These are phyloP conservation scores for Amoeboradix gromovi DNA, from an alignment of 371 early-diverging fungal species.

Conservation along the genomic window DNA sequence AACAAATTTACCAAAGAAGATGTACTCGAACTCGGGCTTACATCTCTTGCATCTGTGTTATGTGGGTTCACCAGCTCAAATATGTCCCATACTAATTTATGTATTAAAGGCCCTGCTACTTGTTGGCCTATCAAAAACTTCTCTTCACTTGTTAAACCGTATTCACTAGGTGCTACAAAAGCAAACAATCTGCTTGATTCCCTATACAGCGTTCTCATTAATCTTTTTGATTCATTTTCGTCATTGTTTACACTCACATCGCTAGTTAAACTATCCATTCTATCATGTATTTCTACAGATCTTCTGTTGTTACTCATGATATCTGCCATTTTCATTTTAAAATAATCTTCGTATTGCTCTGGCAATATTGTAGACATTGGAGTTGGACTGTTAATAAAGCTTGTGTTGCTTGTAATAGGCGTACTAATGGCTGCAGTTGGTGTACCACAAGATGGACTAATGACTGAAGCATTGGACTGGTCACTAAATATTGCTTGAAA, in stretches of 20 bases:
- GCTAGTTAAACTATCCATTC: background rate
- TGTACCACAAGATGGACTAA: background rate
- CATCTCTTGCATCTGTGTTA: background rate
- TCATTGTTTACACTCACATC: background rate
- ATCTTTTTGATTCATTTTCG: slow-evolving; percentile 4
- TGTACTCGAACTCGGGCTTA: background rate
- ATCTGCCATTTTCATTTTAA: background rate
- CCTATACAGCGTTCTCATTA: slow-evolving; percentile 34
- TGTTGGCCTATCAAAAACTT: slow-evolving; percentile 54
- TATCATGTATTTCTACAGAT: background rate
- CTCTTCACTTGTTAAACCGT: slow-evolving; percentile 49
- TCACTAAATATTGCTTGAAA: slow-evolving; percentile 30
- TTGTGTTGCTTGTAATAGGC: background rate
- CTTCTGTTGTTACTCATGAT: background rate
- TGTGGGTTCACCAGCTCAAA: background rate
- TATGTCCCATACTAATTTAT: background rate
- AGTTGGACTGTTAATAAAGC: background rate
- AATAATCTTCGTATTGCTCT: background rate
- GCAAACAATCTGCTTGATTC: slow-evolving; percentile 59
- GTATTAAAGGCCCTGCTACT: background rate
- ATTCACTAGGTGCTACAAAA: slow-evolving; percentile 69
- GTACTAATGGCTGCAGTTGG: background rate
- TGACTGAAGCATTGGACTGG: slow-evolving; percentile 1
- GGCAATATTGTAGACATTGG: background rate
- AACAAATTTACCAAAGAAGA: background rate